Base-by-base conservation (phyloP, 2,329 filamentous ascomycete species). In the Colletotrichum endophyticum region DNA sequence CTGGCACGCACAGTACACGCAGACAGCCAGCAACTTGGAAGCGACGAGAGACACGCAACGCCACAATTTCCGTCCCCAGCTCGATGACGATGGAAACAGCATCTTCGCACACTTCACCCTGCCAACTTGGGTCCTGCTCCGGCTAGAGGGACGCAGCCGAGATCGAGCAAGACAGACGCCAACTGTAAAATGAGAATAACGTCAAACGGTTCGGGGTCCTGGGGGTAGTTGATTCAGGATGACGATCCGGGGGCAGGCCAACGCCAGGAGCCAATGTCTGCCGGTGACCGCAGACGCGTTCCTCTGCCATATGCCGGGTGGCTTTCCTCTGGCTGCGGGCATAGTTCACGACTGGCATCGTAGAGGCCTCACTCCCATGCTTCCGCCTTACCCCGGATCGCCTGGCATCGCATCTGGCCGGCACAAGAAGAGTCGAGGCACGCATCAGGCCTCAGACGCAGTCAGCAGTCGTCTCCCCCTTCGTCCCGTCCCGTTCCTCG, bases 31-130 rank as follows among this genome's bases (percentile, higher is more conserved):
- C 56, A 56, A 61, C 49, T 27, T 32, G 28, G 59, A 63, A 34
- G 59, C 30, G 28, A n/a, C 53, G 30, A 69, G 56, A 76, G 70
- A 76, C 73, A 76, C 59, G 73, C 63, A 59, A 73, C 63, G 73
- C 73, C 73, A 76, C 70, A 69, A 73, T 76, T 72, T 76, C 73
- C 73, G 73, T 76, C 73, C 70, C 73, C 73, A 64, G 73, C 36
- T 73, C 57, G 57, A 73, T 76, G 73, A 76, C 73, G 73, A 76
- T 73, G 70, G 34, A 57, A 73, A 61, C 73, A 57, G 70, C 57
- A 12, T 19, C n/a, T 64, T 67, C 27, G 15, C 64, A 36, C 44
- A 63, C 25, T 39, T 39, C 59, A 28, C 57, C 73, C 69, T 75
- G 70, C 56, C 70, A 69, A 73, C 70, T 49, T 22, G 8, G 44